Base-by-base conservation (phyloP, 768 basidiomycete species). In the Pluteus cervinus region DNA sequence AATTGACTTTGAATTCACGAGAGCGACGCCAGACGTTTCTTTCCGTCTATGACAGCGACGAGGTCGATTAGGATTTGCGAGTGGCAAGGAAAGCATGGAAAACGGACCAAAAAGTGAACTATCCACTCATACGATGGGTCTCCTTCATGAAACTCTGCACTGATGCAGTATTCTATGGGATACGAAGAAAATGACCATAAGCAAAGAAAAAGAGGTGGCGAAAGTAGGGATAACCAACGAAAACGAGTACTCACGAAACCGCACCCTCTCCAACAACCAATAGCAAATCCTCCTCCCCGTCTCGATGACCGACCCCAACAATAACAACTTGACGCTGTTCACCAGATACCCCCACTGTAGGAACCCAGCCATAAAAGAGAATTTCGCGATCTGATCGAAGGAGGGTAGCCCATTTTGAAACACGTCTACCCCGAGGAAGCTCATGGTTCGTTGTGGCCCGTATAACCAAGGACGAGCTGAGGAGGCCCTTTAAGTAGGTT, bases 91-190 rank as follows among this genome's bases (percentile, higher is more conserved):
- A 7, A 24, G 5, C 37, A 44, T n/a, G n/a, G 14, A 9, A 24
- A 5, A 45, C 59, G 28, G 37, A 66, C 67, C 41, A 71, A 39
- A 39, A 66, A 62, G 8, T 58, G 50, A 7, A 64, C 35, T 2
- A 71, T 48, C 68, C 68, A 71, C 29, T 68, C 65, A 40, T 68
- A 70, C 0, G 65, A 47, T 1, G 59, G 63, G 48, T 71, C 67
- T 2, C 60, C 60, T 35, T 64, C 48, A 17, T 45, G 42, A 46
- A 71, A 69, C 18, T 60, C 54, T 4, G 61, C 64, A 3, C 60
- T 62, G 16, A 68, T 57, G 4, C 57, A 57, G 39, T 63, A 67
- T 42, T 61, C 66, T 68, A 31, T 18, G 10, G 15, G 33, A 16
- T 11, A 42, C 29, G 34, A 28, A 23, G 33, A n/a, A 34, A 21